Percentiles rank a stretch among this genome's conserved stretches.
phyloP scores from a whole-genome alignment of 2,329 filamentous ascomycete species.

The Ophiocordyceps camponoti-rufipedis region DNA sequence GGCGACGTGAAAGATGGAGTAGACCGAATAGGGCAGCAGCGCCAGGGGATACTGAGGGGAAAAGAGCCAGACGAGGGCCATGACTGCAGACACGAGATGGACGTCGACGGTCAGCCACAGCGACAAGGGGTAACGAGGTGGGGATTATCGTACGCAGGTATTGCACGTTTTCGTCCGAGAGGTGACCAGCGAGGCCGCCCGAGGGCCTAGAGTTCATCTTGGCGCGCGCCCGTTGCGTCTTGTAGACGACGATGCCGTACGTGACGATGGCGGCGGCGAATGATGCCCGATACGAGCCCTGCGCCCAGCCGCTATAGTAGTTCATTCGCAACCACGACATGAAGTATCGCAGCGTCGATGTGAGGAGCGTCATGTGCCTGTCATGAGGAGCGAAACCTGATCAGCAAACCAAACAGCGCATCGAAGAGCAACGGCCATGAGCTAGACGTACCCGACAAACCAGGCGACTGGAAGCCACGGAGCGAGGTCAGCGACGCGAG shows the following conservation, averaged over 20 bases:
- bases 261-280: constrained; percentile 81
- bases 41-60: constrained; percentile 78
- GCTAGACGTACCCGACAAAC: constrained; percentile 55
- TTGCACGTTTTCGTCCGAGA: constrained; percentile 89
- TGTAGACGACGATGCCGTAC: constrained; percentile 97
- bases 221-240: constrained; percentile 75
- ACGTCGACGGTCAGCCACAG: constrained; percentile 3
- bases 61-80: constrained; percentile 92
- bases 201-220: constrained; percentile 50
- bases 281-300: constrained; percentile 73
- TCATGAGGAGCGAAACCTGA: constrained; percentile 1
- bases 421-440: neutral
- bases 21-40: constrained; percentile 84
- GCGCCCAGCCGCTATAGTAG: constrained; percentile 58
- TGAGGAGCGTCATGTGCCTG: constrained; percentile 73
- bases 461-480: constrained; percentile 41
- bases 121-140: neutral
- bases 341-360: constrained; percentile 65
- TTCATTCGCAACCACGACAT: constrained; percentile 83
- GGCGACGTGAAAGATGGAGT: constrained; percentile 95
- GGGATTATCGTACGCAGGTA: constrained; percentile 56
- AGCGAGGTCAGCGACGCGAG: neutral
- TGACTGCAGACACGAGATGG: constrained; percentile 32
- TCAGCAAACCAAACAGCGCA: constrained; percentile 3
- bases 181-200: constrained; percentile 43